Percentiles rank a stretch among this genome's conserved stretches.
Conservation (phyloP, 2,329 filamentous ascomycete species). For the Fusarium luffae region DNA sequence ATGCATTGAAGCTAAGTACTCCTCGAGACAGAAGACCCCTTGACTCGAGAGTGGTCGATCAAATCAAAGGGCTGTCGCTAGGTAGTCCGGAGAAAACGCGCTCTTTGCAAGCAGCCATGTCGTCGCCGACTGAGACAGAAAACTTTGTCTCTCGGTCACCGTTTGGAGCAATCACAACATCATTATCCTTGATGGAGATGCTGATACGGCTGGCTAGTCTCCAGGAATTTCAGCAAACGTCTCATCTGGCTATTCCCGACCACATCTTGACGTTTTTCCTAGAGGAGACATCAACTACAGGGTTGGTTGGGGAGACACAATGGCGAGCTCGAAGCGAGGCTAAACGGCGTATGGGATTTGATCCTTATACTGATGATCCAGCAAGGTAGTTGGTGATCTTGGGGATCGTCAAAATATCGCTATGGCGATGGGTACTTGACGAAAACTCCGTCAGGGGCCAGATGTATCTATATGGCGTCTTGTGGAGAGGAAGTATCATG, state of each 20-base stretch:
- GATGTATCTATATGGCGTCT: not conserved
- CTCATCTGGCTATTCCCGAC: constrained; percentile 89
- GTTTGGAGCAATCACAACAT: constrained; percentile 65
- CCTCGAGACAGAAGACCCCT: constrained; percentile 44
- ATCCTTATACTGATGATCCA: constrained; percentile 63
- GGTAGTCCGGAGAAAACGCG: constrained; percentile 21
- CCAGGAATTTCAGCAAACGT: constrained; percentile 91
- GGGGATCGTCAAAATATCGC: not conserved
- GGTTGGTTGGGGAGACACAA: constrained; percentile 58
- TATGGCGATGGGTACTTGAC: not conserved
- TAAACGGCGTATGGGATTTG: constrained; percentile 64
- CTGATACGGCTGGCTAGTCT: constrained; percentile 85
- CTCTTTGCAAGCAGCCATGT: constrained; percentile 9
- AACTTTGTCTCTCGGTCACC: constrained; percentile 56
- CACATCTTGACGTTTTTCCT: constrained; percentile 91
- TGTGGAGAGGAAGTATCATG: not conserved
- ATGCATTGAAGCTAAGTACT: constrained; percentile 18
- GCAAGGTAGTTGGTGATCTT: constrained; percentile 34
- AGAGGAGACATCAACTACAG: constrained; percentile 66
- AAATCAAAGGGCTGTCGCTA: constrained; percentile 56
- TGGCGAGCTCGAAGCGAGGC: constrained; percentile 59
- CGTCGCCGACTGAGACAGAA: constrained; percentile 35
- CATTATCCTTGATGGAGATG: constrained; percentile 84
- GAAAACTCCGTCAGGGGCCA: constrained; percentile 6
- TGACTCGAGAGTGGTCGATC: constrained; percentile 54